These are phyloP conservation scores for Nephelium lappaceum DNA, from an alignment of 345 rosid genomes.

Conservation along the genomic window DNA sequence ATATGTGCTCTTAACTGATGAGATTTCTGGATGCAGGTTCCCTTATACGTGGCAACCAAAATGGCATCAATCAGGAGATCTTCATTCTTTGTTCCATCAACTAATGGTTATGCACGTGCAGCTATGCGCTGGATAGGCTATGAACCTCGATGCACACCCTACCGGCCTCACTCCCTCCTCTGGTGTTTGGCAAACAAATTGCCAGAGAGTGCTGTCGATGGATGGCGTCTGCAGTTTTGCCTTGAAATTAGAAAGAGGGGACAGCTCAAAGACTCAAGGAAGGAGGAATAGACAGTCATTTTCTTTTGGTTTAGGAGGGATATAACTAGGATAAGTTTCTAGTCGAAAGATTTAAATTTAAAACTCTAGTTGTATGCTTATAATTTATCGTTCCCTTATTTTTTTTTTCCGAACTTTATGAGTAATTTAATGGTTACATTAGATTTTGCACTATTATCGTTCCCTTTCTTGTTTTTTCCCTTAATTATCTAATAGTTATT, in stretches of 20 bases:
- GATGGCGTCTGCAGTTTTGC: constrained; percentile 49
- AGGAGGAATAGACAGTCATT: constrained; percentile 42
- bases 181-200: constrained; percentile 53
- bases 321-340: not conserved
- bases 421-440: not conserved
- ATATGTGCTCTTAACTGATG: constrained; percentile 4
- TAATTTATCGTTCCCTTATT: not conserved
- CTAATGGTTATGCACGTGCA: constrained; percentile 68
- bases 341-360: not conserved
- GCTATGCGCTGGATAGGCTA: constrained; percentile 67
- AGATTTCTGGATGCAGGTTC: constrained; percentile 51
- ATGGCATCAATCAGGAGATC: constrained; percentile 76
- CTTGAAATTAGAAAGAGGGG: constrained; percentile 67
- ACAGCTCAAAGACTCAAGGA: constrained; percentile 68
- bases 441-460: not conserved
- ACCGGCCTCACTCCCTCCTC: constrained; percentile 78
- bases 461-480: not conserved
- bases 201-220: constrained; percentile 56
- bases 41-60: constrained; percentile 81
- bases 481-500: too few relatives aligned
- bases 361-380: not conserved
- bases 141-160: constrained; percentile 75
- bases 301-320: not conserved
- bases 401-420: not conserved
- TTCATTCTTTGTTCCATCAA: constrained; percentile 75